Base-by-base conservation (phyloP, 2,329 filamentous ascomycete genomes). In the Thielaviopsis populi region DNA sequence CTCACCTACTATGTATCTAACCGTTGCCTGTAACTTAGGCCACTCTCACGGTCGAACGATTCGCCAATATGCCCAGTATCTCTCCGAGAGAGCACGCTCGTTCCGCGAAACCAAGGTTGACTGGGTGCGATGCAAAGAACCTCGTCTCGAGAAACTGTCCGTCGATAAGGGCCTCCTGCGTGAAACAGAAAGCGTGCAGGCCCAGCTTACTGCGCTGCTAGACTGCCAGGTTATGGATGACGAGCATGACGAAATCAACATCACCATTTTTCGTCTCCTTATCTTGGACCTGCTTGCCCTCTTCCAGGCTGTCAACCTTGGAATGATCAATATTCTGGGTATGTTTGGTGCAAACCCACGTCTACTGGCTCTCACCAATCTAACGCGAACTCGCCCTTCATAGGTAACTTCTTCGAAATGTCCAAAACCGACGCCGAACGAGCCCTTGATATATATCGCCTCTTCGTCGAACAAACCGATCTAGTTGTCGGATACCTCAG, bases 371-470 rank as follows among this genome's bases (percentile, higher is more conserved):
- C 17, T 3, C 2, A 6, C 13, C 15, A 30, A 53, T 19, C 22
- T 54, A 62, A 60, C 50, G 8, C 50, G 13, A 50, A 2, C 65
- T 67, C 66, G 66, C 67, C 2, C 24, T 67, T 53, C 27, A 40
- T 67, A 95, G 91, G 94, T 69, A 89, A 95, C 74, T 99, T 97
- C 74, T 99, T 99, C 70, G 94, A 99, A 76, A 92, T 99, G 87
- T 96, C 94, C 61, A 89, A 89, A 71, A 81, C 89, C 30, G 94
- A 99, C 74, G 95, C 94, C 66, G 90, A 96, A 73, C 83, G 91
- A 67, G 91, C 94, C 65, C 84, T 99, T 75, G 82, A 85, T 66
- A 92, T 99, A 67, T 99, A 99, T 75, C 89, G 91, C 72, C 87
- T 81, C 17, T 99, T 99, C 71, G 90, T 90, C 17, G 87, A 84